Percentiles rank a stretch among this genome's conserved stretches.
These are phyloP conservation scores for Nadsonia fulvescens DNA, from an alignment of 805 yeast species.

Conservation along the genomic window DNA sequence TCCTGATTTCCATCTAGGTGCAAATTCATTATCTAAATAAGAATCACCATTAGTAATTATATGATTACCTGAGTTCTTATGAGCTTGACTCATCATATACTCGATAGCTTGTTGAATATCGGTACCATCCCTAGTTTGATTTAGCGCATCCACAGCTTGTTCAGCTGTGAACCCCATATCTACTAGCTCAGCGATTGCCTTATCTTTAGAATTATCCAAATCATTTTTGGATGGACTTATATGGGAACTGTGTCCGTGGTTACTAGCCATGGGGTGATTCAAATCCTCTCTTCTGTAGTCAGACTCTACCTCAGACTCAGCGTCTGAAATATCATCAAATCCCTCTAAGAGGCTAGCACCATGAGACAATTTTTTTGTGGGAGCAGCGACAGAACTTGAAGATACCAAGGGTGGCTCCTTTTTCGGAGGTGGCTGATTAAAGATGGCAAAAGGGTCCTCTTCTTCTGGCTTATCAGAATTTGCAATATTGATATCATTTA, in stretches of 20 bases:
- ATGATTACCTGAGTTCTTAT: too few relatives aligned
- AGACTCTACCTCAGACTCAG: neutral
- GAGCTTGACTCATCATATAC: conserved; percentile 44
- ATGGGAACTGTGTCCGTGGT: conserved; percentile 1
- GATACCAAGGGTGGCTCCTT: conserved; percentile 2
- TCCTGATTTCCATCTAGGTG: too few relatives aligned
- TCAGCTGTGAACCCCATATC: conserved; percentile 66
- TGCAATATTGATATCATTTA: neutral
- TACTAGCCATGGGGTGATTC: neutral
- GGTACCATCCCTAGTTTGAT: conserved; percentile 29
- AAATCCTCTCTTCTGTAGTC: neutral
- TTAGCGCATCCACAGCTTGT: conserved; percentile 42
- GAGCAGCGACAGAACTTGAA: too few relatives aligned
- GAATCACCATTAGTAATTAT: conserved; percentile 6
- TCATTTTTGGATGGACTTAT: neutral
- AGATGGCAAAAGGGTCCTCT: conserved; percentile 7
- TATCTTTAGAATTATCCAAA: conserved; percentile 9
- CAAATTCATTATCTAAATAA: too few relatives aligned
- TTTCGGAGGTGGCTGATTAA: conserved; percentile 6
- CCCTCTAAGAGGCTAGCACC: too few relatives aligned
- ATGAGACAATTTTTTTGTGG: too few relatives aligned
- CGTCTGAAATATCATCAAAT: neutral
- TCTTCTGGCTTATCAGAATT: conserved; percentile 1
- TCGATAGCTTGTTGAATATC: conserved; percentile 51
- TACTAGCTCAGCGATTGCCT: conserved; percentile 43